A percentile compares a stretch with the other conserved stretches of the same genome.
Evolutionary conservation across 2,329 filamentous ascomycete species (phyloP).

Genomic region (Stylonectria norvegica): DNA sequence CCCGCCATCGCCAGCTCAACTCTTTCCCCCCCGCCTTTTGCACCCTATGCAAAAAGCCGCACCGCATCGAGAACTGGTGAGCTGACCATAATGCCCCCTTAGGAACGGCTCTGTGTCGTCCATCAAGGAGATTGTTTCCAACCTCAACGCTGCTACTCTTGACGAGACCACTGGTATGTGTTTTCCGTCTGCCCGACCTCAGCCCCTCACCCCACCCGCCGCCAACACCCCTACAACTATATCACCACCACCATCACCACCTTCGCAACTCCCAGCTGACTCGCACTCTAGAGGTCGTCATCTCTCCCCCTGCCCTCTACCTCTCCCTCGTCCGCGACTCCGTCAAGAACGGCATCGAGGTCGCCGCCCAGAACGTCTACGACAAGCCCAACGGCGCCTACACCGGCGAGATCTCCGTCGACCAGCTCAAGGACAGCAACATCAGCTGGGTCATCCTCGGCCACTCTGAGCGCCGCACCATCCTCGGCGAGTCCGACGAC

Average conservation of each 20-base stretch:
- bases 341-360: slow-evolving; percentile 71
- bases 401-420: slow-evolving; percentile 92
- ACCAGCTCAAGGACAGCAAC: slow-evolving; percentile 83
- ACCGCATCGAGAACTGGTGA: too few species aligned
- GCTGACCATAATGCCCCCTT: slow-evolving; percentile 15
- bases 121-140: slow-evolving; percentile 85
- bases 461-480: slow-evolving; percentile 90
- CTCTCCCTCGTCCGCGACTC: slow-evolving; percentile 80
- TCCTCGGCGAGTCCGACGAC: slow-evolving; percentile 81
- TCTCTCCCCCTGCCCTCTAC: slow-evolving; percentile 88
- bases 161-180: slow-evolving; percentile 69
- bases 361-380: slow-evolving; percentile 95
- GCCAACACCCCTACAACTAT: background rate
- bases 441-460: slow-evolving; percentile 90
- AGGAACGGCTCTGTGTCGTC: slow-evolving; percentile 92
- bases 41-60: slow-evolving; percentile 28
- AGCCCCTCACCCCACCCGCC: slow-evolving; percentile 10
- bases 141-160: slow-evolving; percentile 82
- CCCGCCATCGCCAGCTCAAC: slow-evolving; percentile 25
- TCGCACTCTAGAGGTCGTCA: slow-evolving; percentile 72
- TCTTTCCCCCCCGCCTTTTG: slow-evolving; percentile 14
- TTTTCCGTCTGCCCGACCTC: slow-evolving; percentile 5
- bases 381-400: slow-evolving; percentile 96
- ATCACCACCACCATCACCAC: too few species aligned
- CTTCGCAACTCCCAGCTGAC: slow-evolving; percentile 7